phyloP scores from a whole-genome alignment of 2,329 filamentous ascomycete species.

The Trichoderma oligosporum region DNA sequence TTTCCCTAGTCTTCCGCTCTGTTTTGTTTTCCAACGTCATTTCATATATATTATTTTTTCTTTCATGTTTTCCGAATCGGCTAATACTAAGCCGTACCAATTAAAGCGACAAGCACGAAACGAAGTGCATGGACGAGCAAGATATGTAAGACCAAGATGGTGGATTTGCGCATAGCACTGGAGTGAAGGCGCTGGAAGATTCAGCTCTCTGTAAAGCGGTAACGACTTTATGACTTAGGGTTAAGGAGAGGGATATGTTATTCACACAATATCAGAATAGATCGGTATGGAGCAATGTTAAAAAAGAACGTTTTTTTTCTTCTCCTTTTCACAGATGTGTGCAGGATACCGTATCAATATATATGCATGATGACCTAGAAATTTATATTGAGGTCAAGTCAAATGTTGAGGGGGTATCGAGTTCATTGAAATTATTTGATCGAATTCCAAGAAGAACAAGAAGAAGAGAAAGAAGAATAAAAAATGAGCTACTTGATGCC shows the following conservation, averaged over 20 bases:
- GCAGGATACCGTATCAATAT: too few species aligned
- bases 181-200: constrained; percentile 27
- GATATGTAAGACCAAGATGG: background rate
- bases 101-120: background rate
- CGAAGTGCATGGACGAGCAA: background rate
- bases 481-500: too few species aligned
- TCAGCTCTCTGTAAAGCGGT: background rate
- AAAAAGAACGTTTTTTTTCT: background rate
- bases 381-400: too few species aligned
- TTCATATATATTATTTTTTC: background rate
- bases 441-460: too few species aligned
- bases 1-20: background rate
- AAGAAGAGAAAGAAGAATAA: too few species aligned
- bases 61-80: background rate
- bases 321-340: too few species aligned
- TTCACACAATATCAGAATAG: constrained; percentile 1
- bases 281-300: constrained; percentile 13
- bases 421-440: too few species aligned
- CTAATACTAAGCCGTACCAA: background rate
- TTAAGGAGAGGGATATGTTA: constrained; percentile 1
- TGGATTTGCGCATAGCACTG: constrained; percentile 27
- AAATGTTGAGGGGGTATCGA: too few species aligned
- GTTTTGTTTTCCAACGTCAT: background rate
- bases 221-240: background rate
- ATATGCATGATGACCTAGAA: too few species aligned